These are phyloP conservation scores for Fusarium guadeloupense DNA, from an alignment of 2,329 filamentous ascomycete genomes.

Conservation along the genomic window DNA sequence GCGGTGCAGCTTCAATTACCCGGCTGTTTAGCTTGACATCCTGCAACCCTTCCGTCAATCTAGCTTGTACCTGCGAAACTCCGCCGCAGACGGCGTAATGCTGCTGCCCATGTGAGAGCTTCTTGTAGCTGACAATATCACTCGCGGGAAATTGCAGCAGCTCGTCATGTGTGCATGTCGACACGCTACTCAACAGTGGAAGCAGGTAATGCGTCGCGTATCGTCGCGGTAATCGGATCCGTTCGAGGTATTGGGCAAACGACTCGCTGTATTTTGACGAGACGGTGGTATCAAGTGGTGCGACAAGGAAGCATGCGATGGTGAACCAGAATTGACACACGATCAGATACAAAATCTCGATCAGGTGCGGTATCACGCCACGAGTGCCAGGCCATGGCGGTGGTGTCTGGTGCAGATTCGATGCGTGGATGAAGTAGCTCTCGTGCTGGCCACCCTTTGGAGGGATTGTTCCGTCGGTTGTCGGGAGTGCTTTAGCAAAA, in stretches of 20 bases:
- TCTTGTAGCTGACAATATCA: conserved; percentile 62
- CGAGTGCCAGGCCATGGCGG: conserved; percentile 53
- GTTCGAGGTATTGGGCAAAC: conserved; percentile 58
- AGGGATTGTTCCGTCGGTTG: conserved; percentile 5
- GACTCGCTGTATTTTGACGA: conserved; percentile 50
- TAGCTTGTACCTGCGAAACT: conserved; percentile 59
- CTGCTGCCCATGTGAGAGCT: conserved; percentile 55
- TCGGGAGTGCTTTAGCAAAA: conserved; percentile 52
- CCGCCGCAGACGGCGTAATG: conserved; percentile 62
- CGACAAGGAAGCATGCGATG: conserved; percentile 59
- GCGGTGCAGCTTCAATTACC: conserved; percentile 49
- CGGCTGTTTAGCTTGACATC: conserved; percentile 53
- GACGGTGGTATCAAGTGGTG: conserved; percentile 40
- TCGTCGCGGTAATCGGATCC: conserved; percentile 59
- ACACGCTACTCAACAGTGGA: conserved; percentile 63
- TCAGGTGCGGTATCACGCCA: conserved; percentile 50
- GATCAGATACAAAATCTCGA: conserved; percentile 56
- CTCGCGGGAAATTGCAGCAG: conserved; percentile 62
- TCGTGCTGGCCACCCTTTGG: conserved; percentile 36
- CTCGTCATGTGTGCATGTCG: conserved; percentile 62
- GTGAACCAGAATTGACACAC: conserved; percentile 64
- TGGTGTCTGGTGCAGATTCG: conserved; percentile 60
- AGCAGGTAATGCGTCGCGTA: conserved; percentile 62
- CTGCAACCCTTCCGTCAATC: conserved; percentile 51
- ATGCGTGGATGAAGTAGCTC: conserved; percentile 63